A percentile compares a stretch with the other conserved stretches of the same genome.
phyloP scores from a whole-genome alignment of 352 stramenopile genomes.

The Globisporangium carolinianum region DNA sequence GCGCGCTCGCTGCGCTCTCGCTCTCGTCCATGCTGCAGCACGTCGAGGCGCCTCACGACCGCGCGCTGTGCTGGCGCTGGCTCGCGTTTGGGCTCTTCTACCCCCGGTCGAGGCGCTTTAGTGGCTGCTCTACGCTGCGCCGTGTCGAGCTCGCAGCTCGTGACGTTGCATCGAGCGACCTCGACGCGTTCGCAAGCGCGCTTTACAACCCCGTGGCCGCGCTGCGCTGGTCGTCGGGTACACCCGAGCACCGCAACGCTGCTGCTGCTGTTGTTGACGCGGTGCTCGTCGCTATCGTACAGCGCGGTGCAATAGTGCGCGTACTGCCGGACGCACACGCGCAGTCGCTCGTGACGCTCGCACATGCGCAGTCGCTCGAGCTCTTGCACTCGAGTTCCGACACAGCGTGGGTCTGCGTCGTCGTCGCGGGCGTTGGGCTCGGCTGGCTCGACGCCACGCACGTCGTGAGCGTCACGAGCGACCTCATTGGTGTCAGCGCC shows the following conservation, averaged over 20 bases:
- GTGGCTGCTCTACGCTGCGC: neutral
- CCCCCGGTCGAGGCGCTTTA: neutral
- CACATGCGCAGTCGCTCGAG: neutral
- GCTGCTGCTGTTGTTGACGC: neutral
- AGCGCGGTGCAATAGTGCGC: neutral
- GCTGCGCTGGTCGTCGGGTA: neutral
- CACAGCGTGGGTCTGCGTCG: conserved; percentile 3
- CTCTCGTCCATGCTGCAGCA: neutral
- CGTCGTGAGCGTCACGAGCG: conserved; percentile 1
- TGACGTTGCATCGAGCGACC: neutral
- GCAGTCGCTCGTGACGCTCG: neutral
- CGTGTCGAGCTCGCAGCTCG: neutral
- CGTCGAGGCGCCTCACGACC: neutral
- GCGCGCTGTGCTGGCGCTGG: conserved; percentile 3
- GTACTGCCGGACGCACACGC: neutral
- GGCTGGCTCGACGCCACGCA: neutral
- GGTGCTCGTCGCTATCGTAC: conserved; percentile 1
- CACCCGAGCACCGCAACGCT: neutral
- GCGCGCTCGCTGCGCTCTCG: neutral
- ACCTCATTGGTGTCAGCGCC: neutral
- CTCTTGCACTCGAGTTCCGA: neutral
- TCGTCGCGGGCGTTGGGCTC: conserved; percentile 5
- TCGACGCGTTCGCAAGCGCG: neutral
- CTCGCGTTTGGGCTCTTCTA: conserved; percentile 9
- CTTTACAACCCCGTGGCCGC: conserved; percentile 1